phyloP scores from a whole-genome alignment of 345 rosid genomes.

The Diplotaxis tenuifolia region DNA sequence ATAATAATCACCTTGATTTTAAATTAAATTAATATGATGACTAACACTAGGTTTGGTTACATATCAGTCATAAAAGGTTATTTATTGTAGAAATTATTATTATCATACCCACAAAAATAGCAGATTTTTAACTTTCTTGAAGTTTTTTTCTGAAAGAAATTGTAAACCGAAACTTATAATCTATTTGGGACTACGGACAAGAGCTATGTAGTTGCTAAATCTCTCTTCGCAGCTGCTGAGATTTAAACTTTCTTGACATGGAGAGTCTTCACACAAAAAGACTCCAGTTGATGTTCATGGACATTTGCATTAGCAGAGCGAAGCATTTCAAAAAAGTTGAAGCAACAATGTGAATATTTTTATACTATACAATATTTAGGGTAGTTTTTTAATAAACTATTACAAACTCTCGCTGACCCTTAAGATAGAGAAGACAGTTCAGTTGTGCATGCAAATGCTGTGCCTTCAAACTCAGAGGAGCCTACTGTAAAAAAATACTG shows the following conservation, averaged over 20 bases:
- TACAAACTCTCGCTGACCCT: not conserved
- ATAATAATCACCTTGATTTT: not conserved
- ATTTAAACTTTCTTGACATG: too few relatives aligned
- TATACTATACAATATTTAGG: slow-evolving; percentile 25
- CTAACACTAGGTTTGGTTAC: not conserved
- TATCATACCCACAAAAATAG: not conserved
- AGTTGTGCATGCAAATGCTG: not conserved
- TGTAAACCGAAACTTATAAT: too few relatives aligned
- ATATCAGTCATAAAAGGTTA: not conserved
- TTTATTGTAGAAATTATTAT: not conserved
- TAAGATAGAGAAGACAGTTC: slow-evolving; percentile 6
- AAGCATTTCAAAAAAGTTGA: slow-evolving; percentile 4
- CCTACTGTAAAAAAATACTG: not conserved
- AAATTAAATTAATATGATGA: not conserved
- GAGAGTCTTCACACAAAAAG: not conserved
- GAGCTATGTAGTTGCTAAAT: too few relatives aligned
- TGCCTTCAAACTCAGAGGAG: slow-evolving; percentile 7
- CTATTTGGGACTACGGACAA: too few relatives aligned
- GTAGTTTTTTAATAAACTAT: not conserved
- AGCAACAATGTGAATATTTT: slow-evolving; percentile 5
- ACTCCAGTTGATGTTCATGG: not conserved
- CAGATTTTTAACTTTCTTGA: not conserved
- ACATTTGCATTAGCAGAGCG: slow-evolving; percentile 6
- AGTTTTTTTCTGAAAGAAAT: too few relatives aligned
- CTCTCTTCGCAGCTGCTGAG: too few relatives aligned